Percentiles rank a stretch among this genome's conserved stretches.
Evolutionary conservation across 2,329 filamentous ascomycete genomes (phyloP).

Genomic region (Talaromyces sp.): DNA sequence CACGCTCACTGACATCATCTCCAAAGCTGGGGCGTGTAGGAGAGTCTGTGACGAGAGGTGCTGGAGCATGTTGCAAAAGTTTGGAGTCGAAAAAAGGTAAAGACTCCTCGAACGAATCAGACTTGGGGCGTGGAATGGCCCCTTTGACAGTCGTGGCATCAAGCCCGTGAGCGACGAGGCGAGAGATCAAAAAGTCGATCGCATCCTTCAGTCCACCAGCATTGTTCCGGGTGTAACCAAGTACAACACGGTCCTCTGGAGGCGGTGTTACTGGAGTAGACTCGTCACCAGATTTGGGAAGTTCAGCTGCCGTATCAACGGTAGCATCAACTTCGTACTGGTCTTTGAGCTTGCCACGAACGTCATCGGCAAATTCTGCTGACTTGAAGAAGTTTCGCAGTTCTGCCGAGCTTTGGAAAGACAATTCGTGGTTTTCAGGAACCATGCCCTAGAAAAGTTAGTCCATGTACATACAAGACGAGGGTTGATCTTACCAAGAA

Average conservation of each 20-base stretch:
- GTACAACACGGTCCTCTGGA: slow-evolving; percentile 55
- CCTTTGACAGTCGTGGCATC: slow-evolving; percentile 84
- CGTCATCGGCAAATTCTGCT: slow-evolving; percentile 71
- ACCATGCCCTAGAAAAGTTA: slow-evolving; percentile 72
- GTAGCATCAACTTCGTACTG: slow-evolving; percentile 90
- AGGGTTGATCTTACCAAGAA: slow-evolving; percentile 61
- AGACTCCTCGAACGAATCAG: slow-evolving; percentile 96
- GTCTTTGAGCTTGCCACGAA: slow-evolving; percentile 76
- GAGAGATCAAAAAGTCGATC: slow-evolving; percentile 85
- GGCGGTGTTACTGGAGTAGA: slow-evolving; percentile 35
- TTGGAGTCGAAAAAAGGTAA: slow-evolving; percentile 97
- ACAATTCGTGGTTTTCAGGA: slow-evolving; percentile 87
- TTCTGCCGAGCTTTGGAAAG: slow-evolving; percentile 69
- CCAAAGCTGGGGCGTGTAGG: slow-evolving; percentile 80
- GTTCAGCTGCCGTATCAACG: slow-evolving; percentile 49
- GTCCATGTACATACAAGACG: not conserved
- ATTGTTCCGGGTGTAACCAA: slow-evolving; percentile 93
- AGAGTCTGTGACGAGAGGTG: slow-evolving; percentile 75
- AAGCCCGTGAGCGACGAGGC: slow-evolving; percentile 82
- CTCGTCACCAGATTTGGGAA: slow-evolving; percentile 27
- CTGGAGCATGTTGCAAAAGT: slow-evolving; percentile 84
- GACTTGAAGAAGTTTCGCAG: slow-evolving; percentile 79
- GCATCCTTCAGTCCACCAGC: slow-evolving; percentile 92
- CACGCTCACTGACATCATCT: slow-evolving; percentile 73
- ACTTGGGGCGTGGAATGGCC: slow-evolving; percentile 95